These are phyloP conservation scores for Lasiosphaeria miniovina DNA, from an alignment of 495 filamentous ascomycete genomes.

Conservation along the genomic window DNA sequence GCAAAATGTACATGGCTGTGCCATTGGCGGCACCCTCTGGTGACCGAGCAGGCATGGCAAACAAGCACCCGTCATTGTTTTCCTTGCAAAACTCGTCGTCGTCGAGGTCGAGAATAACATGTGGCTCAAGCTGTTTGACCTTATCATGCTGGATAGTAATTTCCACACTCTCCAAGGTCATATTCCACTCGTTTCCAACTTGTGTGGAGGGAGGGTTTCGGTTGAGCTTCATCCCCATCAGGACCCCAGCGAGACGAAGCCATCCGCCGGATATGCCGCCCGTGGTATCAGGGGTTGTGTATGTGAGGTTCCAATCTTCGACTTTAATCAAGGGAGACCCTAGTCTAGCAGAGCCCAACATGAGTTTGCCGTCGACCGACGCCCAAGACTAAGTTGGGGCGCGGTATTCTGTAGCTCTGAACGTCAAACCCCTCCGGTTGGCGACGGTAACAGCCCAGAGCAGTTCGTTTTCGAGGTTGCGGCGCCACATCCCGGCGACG, in stretches of 20 bases:
- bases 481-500: slow-evolving; percentile 11
- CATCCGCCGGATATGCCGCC: slow-evolving; percentile 2
- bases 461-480: slow-evolving; percentile 7
- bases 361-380: background rate
- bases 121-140: background rate
- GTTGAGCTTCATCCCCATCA: background rate
- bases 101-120: background rate
- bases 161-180: background rate
- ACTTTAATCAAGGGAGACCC: background rate
- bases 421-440: background rate
- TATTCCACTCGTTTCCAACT: background rate
- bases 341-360: background rate
- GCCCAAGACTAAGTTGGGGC: slow-evolving; percentile 3
- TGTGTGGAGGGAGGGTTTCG: background rate
- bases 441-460: background rate
- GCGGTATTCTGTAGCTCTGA: background rate
- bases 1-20: background rate
- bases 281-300: background rate
- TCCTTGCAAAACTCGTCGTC: background rate
- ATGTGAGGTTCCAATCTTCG: background rate
- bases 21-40: background rate
- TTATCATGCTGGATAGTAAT: background rate
- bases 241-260: background rate
- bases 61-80: background rate
- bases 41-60: background rate